phyloP scores from a whole-genome alignment of 2,329 filamentous ascomycete genomes.

The Xylariaceae sp. region DNA sequence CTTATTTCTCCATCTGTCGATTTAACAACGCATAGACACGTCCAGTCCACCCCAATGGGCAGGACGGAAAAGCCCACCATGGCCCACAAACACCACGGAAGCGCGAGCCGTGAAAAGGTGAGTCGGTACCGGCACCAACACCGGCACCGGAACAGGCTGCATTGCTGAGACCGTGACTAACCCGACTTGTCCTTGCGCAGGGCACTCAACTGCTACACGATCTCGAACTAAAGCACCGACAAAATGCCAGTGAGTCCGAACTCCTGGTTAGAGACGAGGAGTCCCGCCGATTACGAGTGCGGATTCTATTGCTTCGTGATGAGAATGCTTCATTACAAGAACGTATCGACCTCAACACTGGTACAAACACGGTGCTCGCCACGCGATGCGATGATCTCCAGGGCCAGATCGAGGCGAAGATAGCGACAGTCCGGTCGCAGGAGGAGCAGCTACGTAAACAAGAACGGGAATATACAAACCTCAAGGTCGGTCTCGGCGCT shows the following conservation, averaged over 20 bases:
- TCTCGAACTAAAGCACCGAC: constrained; percentile 66
- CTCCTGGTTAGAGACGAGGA: constrained; percentile 70
- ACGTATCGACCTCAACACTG: constrained; percentile 43
- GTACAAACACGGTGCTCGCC: constrained; percentile 31
- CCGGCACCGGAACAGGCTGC: background rate
- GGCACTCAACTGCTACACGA: constrained; percentile 43
- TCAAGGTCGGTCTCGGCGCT: constrained; percentile 37
- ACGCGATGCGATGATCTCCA: constrained; percentile 37
- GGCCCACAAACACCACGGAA: constrained; percentile 29
- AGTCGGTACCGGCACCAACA: background rate
- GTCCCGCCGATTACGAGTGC: constrained; percentile 61
- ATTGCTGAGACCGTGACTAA: background rate
- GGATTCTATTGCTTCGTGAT: constrained; percentile 65
- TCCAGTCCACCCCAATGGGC: constrained; percentile 22
- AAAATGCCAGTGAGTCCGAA: constrained; percentile 57
- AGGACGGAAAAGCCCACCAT: constrained; percentile 26
- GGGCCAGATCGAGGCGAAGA: constrained; percentile 39
- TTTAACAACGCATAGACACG: constrained; percentile 8
- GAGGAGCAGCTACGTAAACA: constrained; percentile 46
- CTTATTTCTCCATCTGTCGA: background rate
- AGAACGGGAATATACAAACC: constrained; percentile 41
- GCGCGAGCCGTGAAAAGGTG: constrained; percentile 37
- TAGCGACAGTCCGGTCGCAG: constrained; percentile 40
- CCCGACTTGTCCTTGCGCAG: constrained; percentile 28
- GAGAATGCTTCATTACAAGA: constrained; percentile 65